These are phyloP conservation scores for Mycena pura DNA, from an alignment of 768 basidiomycete genomes.

Conservation along the genomic window DNA sequence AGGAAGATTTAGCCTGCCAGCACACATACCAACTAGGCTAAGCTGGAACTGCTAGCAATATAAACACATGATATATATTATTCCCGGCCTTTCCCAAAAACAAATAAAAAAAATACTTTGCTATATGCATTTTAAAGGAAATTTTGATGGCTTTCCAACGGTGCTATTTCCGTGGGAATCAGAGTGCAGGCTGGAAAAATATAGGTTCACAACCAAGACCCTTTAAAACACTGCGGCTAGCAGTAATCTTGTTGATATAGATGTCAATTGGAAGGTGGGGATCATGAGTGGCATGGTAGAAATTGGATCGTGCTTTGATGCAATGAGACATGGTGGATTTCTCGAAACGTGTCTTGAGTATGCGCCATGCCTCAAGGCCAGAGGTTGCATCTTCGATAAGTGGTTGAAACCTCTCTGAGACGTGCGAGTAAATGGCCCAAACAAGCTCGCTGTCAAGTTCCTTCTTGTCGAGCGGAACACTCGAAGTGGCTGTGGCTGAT, in stretches of 20 bases:
- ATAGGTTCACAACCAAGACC: constrained; percentile 14
- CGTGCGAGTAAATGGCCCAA: constrained; percentile 14
- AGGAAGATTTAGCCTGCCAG: too few species aligned
- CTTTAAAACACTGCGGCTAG: not conserved
- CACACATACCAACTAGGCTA: too few species aligned
- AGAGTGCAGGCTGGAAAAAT: too few species aligned
- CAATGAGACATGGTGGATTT: constrained; percentile 4
- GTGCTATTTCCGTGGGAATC: too few species aligned
- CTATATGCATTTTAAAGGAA: too few species aligned
- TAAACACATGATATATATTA: too few species aligned
- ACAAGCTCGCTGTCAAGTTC: constrained; percentile 8
- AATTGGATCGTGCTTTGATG: constrained; percentile 3
- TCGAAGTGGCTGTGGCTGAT: not conserved
- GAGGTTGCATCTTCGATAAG: constrained; percentile 6
- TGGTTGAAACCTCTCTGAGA: not conserved
- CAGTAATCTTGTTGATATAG: not conserved
- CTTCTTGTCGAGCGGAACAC: not conserved
- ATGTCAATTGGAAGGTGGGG: not conserved
- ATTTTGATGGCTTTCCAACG: too few species aligned
- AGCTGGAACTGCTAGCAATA: too few species aligned
- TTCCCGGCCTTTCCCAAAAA: too few species aligned
- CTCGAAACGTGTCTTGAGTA: not conserved
- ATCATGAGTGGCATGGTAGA: constrained; percentile 3
- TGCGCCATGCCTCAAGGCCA: constrained; percentile 2
- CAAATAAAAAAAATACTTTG: too few species aligned